A percentile compares a stretch with the other conserved stretches of the same genome.
These are phyloP conservation scores for Lepidium campestre DNA, from an alignment of 441 rosid species.

Conservation along the genomic window DNA sequence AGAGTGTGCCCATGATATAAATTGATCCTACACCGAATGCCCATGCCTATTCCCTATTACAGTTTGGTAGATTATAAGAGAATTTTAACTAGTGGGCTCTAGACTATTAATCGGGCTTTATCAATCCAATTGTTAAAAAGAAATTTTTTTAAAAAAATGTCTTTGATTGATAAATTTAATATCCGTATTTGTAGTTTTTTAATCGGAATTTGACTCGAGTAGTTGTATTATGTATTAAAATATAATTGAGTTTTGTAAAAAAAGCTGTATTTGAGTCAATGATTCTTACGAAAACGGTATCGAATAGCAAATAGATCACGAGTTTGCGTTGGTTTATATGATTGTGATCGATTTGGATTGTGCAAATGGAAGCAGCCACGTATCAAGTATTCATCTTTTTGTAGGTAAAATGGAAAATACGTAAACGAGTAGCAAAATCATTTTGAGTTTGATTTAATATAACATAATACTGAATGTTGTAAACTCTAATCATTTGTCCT, in stretches of 20 bases:
- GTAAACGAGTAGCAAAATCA: not conserved
- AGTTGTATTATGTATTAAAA: no score
- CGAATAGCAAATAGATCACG: not conserved
- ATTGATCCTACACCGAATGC: no score
- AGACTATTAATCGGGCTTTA: no score
- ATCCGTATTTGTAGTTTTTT: no score
- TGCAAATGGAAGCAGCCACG: not conserved
- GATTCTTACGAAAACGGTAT: not conserved
- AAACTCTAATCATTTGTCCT: not conserved
- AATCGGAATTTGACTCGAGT: no score
- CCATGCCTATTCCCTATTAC: no score
- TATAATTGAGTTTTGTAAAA: not conserved
- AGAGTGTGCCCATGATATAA: no score
- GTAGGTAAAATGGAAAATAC: not conserved
- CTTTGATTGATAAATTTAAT: no score
- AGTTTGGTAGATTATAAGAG: no score
- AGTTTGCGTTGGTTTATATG: not conserved
- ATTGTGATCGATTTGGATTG: slow-evolving; percentile 6
- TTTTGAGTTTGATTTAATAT: not conserved
- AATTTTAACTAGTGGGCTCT: no score
- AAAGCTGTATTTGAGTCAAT: not conserved
- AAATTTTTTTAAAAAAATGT: no score
- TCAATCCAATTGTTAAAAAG: no score
- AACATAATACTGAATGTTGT: not conserved
- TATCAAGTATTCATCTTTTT: not conserved